Percentiles rank a stretch among this genome's conserved stretches.
Conservation (phyloP, 768 basidiomycete species). For the Collybiopsis confluens region DNA sequence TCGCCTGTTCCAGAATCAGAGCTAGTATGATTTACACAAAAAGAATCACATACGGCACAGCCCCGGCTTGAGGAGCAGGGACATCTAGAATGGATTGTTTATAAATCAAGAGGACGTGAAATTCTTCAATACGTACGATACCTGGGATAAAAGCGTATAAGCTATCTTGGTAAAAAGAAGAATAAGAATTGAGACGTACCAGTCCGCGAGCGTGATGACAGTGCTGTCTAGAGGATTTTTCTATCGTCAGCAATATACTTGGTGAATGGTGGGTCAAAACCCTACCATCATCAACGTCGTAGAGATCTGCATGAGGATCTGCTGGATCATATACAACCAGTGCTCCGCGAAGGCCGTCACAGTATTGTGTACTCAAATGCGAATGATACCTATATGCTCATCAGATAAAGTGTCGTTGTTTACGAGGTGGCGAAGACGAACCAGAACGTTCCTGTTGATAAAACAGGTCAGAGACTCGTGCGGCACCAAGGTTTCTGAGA, state of each 20-base stretch:
- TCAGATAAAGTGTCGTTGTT: too few species aligned
- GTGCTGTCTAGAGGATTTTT: conserved; percentile 19
- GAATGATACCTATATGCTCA: conserved; percentile 22
- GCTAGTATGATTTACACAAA: not conserved
- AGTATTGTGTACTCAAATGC: conserved; percentile 27
- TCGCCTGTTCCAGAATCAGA: not conserved
- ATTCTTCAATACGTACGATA: not conserved
- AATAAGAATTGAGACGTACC: conserved; percentile 16
- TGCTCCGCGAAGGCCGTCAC: conserved; percentile 35
- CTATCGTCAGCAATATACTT: not conserved
- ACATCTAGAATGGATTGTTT: conserved; percentile 8
- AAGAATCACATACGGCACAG: conserved; percentile 3
- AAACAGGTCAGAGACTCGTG: too few species aligned
- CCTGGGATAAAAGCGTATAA: not conserved
- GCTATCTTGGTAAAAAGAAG: not conserved
- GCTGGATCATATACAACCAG: conserved; percentile 29
- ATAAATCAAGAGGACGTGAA: not conserved
- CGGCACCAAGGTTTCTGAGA: too few species aligned
- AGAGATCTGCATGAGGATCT: conserved; percentile 27
- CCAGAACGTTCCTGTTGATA: conserved; percentile 25
- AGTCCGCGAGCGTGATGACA: conserved; percentile 33
- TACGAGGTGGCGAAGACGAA: conserved; percentile 29
- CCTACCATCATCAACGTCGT: conserved; percentile 28
- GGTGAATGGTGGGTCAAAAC: not conserved
- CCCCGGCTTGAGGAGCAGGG: conserved; percentile 3